Evolutionary conservation across 495 filamentous ascomycete genomes (phyloP), one percentile per base, ranked within the genome.

Genomic region (Apodospora peruviana): DNA sequence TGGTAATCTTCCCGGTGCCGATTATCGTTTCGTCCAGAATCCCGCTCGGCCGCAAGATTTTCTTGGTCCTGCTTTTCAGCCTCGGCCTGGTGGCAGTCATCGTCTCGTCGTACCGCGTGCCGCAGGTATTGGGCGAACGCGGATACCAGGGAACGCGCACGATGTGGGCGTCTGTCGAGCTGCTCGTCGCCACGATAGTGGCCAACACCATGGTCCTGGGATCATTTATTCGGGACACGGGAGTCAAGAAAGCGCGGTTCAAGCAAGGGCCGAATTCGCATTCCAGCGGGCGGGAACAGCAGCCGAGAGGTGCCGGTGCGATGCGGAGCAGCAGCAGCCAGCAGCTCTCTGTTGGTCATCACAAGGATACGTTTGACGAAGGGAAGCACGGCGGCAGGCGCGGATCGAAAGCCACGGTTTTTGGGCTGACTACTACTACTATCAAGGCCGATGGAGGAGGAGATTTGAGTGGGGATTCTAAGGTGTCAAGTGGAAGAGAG

Each of bases 1-100:
- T 98, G 17, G 81, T 97, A 27, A 74, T 81, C 40, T 94, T 95
- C 57, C 93, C 93, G 0, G 84, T 96, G 35, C 86, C 90, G 2
- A 85, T 96, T 49, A 85, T 97, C 41, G 53, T 93, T 22, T 72
- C 74, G 19, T 86, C 82, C 9, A 66, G 76, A 17, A 86, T 95
- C 79, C 56, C 73, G 0, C 48, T 80, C 25, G 84, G 74, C 60
- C 68, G 83, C 74, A 78, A 78, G 75, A 25, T 78, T 47, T 57
- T 79, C 25, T 77, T 96, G 9, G 75, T 83, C 11, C 47, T 79
- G 3, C 74, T 95, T 10, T 96, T 96, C 66, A 82, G 79, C 19
- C 74, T 91, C 12, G 93, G 87, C 4, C 60, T 94, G 29, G 61
- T 83, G 38, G 78, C 90, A 0, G 83, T 90, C 25, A 83, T 59